Evolutionary conservation across 2,329 filamentous ascomycete genomes (phyloP).

Genomic region (Hypoxylon sp.): DNA sequence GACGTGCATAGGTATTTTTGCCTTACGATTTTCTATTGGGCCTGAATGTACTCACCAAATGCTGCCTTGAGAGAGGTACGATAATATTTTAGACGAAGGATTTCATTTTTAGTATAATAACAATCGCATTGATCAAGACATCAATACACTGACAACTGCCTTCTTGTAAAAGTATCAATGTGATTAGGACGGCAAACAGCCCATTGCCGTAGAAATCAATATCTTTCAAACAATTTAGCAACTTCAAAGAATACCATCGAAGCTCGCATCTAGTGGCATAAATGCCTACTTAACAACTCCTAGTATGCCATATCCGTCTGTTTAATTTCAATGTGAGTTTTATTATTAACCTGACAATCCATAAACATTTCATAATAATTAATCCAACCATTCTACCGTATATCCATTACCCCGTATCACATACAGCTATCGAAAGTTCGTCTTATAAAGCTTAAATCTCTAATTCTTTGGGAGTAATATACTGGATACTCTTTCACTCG

Average conservation of each 20-base stretch:
- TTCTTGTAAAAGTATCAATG: neutral
- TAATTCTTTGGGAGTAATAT: neutral
- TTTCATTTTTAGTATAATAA: neutral
- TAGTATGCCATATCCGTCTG: neutral
- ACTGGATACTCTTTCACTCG: neutral
- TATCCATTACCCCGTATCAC: neutral
- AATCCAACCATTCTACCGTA: neutral
- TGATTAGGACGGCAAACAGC: neutral
- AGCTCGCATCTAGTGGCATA: neutral
- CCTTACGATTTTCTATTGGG: neutral
- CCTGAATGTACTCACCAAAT: too few species aligned
- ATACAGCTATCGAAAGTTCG: neutral
- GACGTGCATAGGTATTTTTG: neutral
- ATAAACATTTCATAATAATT: neutral
- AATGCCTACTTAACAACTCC: neutral
- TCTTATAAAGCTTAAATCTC: neutral
- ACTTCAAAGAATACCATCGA: constrained; percentile 8
- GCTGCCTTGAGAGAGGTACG: neutral
- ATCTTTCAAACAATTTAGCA: neutral
- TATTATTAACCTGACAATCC: neutral
- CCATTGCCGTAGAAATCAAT: neutral
- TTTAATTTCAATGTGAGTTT: neutral
- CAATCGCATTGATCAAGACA: neutral
- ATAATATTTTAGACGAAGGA: neutral
- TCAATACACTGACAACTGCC: neutral